phyloP scores from a whole-genome alignment of 345 rosid genomes.

The Erodium maritimum region DNA sequence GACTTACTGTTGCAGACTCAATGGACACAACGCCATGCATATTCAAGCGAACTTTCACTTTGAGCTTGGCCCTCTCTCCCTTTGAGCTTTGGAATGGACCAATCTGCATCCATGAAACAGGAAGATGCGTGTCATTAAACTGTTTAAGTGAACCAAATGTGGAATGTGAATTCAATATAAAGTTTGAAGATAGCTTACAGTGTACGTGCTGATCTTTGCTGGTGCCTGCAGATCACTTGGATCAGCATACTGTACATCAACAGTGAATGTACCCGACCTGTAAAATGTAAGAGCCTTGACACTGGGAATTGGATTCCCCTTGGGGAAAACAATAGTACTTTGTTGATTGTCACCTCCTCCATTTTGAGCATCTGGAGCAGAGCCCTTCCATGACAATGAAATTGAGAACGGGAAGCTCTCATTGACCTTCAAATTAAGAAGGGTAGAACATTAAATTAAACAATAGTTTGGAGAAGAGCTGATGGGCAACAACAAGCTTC shows the following conservation, averaged over 20 bases:
- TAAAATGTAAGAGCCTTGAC: slow-evolving; percentile 75
- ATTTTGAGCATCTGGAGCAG: slow-evolving; percentile 46
- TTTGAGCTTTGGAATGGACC: slow-evolving; percentile 81
- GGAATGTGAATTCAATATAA: neutral
- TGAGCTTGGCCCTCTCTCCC: slow-evolving; percentile 69
- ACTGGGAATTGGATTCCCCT: slow-evolving; percentile 82
- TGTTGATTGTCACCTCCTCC: slow-evolving; percentile 62
- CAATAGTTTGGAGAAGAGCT: too few species aligned
- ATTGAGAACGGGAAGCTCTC: slow-evolving; percentile 82
- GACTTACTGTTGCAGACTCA: slow-evolving; percentile 77
- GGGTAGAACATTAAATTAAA: neutral
- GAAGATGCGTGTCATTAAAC: neutral
- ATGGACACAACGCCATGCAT: slow-evolving; percentile 74
- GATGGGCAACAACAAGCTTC: too few species aligned
- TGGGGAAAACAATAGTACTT: slow-evolving; percentile 65
- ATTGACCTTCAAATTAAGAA: slow-evolving; percentile 35
- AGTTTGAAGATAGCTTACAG: slow-evolving; percentile 21
- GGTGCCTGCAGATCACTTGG: slow-evolving; percentile 48
- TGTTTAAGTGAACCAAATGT: too few species aligned
- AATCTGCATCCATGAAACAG: slow-evolving; percentile 35
- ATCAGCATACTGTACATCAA: slow-evolving; percentile 73
- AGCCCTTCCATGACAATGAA: slow-evolving; percentile 72
- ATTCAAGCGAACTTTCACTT: slow-evolving; percentile 77
- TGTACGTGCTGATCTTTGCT: slow-evolving; percentile 66
- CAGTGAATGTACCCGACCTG: slow-evolving; percentile 58